Conservation (phyloP, 164 flowering plant genomes). For the grape (Vitis vinifera) region ASM3070453v1 NC_081810.1:22765001-22765500, state of each 20-base stretch:
- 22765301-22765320: conserved; percentile 7
- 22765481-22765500: background rate
- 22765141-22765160: background rate
- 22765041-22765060: conserved; percentile 12
- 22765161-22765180: background rate
- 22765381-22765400: background rate
- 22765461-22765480: background rate
- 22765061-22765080: conserved; percentile 20
- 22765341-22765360: background rate
- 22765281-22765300: background rate
- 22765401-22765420: background rate
- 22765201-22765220: conserved; percentile 6
- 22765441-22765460: background rate
- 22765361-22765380: conserved; percentile 2
- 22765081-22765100: conserved; percentile 11
- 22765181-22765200: conserved; percentile 4
- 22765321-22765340: conserved; percentile 5
- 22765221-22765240: background rate
- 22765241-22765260: background rate
- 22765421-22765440: conserved; percentile 1
- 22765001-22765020: background rate
- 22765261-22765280: background rate
- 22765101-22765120: background rate
- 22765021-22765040: conserved; percentile 20
- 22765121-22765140: background rate